Percentiles rank a stretch among this genome's conserved stretches.
phyloP scores from a whole-genome alignment of 306 rosid genomes.

The Cucumis melo region DNA sequence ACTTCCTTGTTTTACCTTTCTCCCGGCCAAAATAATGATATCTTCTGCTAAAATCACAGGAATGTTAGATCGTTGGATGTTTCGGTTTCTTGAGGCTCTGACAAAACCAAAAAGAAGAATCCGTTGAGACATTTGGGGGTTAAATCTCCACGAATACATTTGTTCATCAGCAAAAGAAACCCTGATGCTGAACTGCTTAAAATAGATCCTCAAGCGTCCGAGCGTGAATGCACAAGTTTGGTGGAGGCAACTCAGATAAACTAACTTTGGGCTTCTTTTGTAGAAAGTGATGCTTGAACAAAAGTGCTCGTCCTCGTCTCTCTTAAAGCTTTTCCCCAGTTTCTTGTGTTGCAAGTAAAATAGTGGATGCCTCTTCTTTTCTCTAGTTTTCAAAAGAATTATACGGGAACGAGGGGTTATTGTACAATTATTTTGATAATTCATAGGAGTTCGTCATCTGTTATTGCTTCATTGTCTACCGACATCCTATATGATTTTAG shows the following conservation, averaged over 20 bases:
- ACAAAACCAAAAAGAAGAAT: constrained; percentile 56
- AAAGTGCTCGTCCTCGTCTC: neutral
- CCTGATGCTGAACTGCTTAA: neutral
- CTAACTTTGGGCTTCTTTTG: neutral
- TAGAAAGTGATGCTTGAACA: neutral
- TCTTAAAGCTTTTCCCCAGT: neutral
- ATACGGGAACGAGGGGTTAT: neutral
- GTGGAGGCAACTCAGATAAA: neutral
- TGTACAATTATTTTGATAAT: neutral
- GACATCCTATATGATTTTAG: neutral
- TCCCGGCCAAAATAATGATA: neutral
- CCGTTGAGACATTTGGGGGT: constrained; percentile 18
- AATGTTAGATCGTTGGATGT: constrained; percentile 96
- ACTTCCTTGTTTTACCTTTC: neutral
- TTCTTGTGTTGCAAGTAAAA: neutral
- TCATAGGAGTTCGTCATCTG: neutral
- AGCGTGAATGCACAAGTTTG: neutral
- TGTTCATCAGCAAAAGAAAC: neutral
- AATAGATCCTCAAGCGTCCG: neutral
- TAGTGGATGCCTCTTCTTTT: neutral
- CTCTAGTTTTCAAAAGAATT: neutral
- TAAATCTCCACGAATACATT: neutral
- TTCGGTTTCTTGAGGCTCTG: constrained; percentile 53
- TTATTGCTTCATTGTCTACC: neutral
- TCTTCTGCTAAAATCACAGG: constrained; percentile 29